Base-by-base conservation (phyloP, 768 basidiomycete genomes). In the Coprinopsis sp. region DNA sequence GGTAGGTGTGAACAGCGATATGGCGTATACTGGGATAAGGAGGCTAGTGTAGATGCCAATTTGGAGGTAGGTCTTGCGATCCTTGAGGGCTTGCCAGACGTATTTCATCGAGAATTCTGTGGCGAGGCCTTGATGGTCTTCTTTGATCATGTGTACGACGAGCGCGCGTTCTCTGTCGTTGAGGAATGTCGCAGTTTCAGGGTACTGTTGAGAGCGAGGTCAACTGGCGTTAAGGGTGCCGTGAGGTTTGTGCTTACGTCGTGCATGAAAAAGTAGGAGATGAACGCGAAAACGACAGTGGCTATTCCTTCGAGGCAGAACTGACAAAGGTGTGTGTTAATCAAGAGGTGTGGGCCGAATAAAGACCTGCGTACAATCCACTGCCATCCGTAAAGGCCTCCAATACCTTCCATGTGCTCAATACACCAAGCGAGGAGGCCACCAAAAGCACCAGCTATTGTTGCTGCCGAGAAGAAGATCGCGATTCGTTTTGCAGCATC, bases 401-500 rank as follows among this genome's bases (percentile, higher is more conserved):
- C 63, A 19, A 64, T 59, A 13, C 64, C 73, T 37, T 74, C 71
- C 64, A 74, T 66, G 25, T 67, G 61, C 39, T 70, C 68, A 33
- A 74, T 72, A 7, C 59, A n/a, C n/a, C n/a, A n/a, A n/a, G 77
- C 77, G 18, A 79, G 65, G 38, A 78, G 57, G 23, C 77, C 77
- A 37, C 77, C 76, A 33, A 69, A 66, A 8, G 63, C 58, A 66
- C 78, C 79, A 11, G 79, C 73, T 22, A 76, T 56, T 2, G 78
- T 80, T 8, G 79, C 78, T 21, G 79, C 78, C 14, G 74, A 74
- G 58, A 81, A 81, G 66, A 84, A 82, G 33, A 83, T 65, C 4
- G 81, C 78, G 42, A 80, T 70, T 23, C 81, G 73, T 54, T 64
- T 62, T 14, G 76, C 78, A 36, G 78, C 72, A 54, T 84, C 81